Evolutionary conservation across 2,329 filamentous ascomycete genomes (phyloP), one percentile per base, ranked within the genome.

Genomic region (Scleromitrula shiraiana): DNA sequence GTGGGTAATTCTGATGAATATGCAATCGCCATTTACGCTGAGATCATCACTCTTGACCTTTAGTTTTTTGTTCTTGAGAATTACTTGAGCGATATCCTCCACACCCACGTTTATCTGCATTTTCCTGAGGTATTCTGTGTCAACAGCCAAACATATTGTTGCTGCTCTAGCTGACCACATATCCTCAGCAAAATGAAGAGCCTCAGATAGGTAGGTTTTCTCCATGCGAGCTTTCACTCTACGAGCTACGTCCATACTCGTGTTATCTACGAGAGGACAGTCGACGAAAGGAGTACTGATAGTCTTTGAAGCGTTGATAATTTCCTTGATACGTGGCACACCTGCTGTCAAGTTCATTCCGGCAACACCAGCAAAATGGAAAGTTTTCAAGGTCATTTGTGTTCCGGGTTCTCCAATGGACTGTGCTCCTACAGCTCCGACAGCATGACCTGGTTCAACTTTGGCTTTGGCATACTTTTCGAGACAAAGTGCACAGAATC

Each of bases 251-350:
- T 83, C 78, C 46, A 93, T 80, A 55, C 84, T 78, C 47, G 77
- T 71, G 51, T 82, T 80, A 62, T 89, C 93, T 54, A 88, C 76
- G 5, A 97, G 74, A 4, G 87, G 83, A 61, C 93, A 97, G 5
- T 79, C 82, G 57, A 98, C 95, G 63, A 98, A 85, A 0, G 93
- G 93, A 0, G 93, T 98, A 65, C 86, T 94, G 67, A 98, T 98
- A 41, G 75, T 73, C 65, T 89, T 95, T 7, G 89, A 95, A 5
- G 93, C 93, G 69, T 98, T 98, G 80, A 98, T 98, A 58, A 98
- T 98, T 74, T 98, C 93, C 70, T 98, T 98, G 73, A 98, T 98
- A 82, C 93, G 91, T 1, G 93, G 93, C 6, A 98, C 93, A 86
- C 93, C 93, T 64, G 96, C 88, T 0, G 93, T 98, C 64, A 98